A percentile compares a stretch with the other conserved stretches of the same genome.
Conservation (phyloP, 257 asterid genomes). For the Solanum habrochaites region DNA sequence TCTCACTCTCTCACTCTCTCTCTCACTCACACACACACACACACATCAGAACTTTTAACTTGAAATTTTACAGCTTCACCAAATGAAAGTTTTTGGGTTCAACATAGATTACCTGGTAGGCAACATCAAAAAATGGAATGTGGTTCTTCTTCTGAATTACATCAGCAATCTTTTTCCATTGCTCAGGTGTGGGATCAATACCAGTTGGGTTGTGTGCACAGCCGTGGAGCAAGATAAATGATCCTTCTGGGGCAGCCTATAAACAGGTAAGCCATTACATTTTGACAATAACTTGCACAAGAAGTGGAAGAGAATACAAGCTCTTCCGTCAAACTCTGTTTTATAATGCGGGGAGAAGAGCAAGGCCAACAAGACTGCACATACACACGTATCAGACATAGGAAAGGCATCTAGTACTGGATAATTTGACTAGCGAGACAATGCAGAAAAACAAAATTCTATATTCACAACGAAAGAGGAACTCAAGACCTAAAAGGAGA, state of each 20-base stretch:
- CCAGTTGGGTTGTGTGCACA: conserved; percentile 99
- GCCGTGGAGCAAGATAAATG: conserved; percentile 88
- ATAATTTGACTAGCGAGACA: not conserved
- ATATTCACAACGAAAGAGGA: not conserved
- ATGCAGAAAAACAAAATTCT: not conserved
- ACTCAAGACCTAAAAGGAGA: not conserved
- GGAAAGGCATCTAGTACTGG: not conserved
- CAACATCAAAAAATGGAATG: conserved; percentile 95
- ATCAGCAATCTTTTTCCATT: conserved; percentile 88
- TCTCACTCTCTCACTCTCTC: not conserved
- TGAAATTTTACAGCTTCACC: not conserved
- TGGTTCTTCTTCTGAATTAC: conserved; percentile 85
- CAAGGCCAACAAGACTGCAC: not conserved
- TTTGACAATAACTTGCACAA: not conserved
- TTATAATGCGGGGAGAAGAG: not conserved
- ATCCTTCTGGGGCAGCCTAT: conserved; percentile 92
- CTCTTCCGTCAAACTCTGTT: not conserved
- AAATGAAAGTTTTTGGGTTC: not conserved
- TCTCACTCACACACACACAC: not conserved
- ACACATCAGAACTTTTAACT: not conserved
- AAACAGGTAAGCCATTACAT: conserved; percentile 1
- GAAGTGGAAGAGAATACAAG: not conserved
- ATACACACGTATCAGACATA: not conserved
- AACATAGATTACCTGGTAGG: conserved; percentile 67
- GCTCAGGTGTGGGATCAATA: conserved; percentile 87